Percentiles rank a stretch among this genome's conserved stretches.
Evolutionary conservation across 805 yeast genomes (phyloP).

Genomic region (Lipomyces yamadae): DNA sequence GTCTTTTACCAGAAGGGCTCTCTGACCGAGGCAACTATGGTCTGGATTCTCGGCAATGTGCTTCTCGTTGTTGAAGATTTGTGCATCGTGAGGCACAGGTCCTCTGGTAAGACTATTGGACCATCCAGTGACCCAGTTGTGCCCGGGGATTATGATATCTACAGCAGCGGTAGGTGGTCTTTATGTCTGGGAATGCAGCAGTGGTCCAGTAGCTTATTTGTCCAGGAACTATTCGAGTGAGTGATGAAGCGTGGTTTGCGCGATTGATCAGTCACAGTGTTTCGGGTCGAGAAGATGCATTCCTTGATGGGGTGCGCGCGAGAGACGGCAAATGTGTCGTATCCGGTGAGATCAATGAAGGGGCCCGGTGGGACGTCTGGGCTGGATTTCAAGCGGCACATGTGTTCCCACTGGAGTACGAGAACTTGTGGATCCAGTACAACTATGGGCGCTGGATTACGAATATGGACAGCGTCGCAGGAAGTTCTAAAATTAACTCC

Average conservation of each 20-base stretch:
- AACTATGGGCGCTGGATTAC: constrained; percentile 9
- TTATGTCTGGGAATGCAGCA: neutral
- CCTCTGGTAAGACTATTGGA: constrained; percentile 4
- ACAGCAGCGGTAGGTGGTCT: constrained; percentile 1
- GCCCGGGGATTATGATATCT: constrained; percentile 7
- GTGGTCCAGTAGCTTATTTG: constrained; percentile 3
- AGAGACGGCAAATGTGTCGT: constrained; percentile 9
- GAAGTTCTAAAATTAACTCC: constrained; percentile 3
- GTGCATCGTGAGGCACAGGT: neutral
- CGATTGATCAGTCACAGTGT: constrained; percentile 6
- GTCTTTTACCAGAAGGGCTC: constrained; percentile 8
- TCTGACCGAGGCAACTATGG: constrained; percentile 5
- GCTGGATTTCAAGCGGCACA: constrained; percentile 8
- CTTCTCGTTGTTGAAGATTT: neutral
- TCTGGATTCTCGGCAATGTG: constrained; percentile 3
- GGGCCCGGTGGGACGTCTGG: constrained; percentile 7
- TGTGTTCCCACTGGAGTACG: constrained; percentile 6
- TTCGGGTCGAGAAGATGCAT: constrained; percentile 8
- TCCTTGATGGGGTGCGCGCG: constrained; percentile 8
- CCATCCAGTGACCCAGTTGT: neutral
- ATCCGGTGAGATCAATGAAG: constrained; percentile 4
- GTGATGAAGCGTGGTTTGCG: constrained; percentile 4
- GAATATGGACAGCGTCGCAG: neutral
- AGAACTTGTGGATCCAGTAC: constrained; percentile 1
- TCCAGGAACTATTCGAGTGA: constrained; percentile 6